Evolutionary conservation across 257 asterid genomes (phyloP).

Genomic region (Solanum tacnaense): DNA sequence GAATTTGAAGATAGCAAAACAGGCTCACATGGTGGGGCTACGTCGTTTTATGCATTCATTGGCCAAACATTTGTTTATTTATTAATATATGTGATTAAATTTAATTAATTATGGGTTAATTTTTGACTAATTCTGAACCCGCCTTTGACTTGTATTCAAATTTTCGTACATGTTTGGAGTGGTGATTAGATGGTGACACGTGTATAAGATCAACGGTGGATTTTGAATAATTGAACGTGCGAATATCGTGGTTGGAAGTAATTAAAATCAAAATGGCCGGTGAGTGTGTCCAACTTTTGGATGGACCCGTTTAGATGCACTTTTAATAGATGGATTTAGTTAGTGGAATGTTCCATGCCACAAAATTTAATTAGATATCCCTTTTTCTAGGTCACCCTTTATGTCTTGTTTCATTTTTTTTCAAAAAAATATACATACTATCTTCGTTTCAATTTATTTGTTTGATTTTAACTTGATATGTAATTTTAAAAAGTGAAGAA

Average conservation of each 20-base stretch:
- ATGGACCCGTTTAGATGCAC: background rate
- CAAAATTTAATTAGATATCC: background rate
- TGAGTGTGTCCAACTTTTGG: background rate
- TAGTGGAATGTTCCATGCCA: background rate
- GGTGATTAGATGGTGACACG: background rate
- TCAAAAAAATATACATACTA: accelerated
- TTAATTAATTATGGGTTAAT: background rate
- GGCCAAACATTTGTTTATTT: background rate
- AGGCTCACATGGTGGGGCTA: constrained; percentile 41
- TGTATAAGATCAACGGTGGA: background rate
- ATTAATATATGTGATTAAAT: background rate
- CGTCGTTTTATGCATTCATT: constrained; percentile 31
- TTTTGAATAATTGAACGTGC: background rate
- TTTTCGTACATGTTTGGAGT: background rate
- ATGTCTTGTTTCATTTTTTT: background rate
- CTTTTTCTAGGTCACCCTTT: background rate
- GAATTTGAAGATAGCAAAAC: background rate
- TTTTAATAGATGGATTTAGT: background rate
- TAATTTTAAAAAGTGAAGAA: accelerated
- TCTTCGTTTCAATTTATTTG: accelerated
- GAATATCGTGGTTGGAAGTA: background rate
- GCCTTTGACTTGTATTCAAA: constrained; percentile 18
- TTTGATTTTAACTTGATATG: background rate
- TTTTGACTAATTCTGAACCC: constrained; percentile 14
- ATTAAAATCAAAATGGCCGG: background rate